Conservation (phyloP, 2,329 filamentous ascomycete genomes). For the Cytospora leucostoma region DNA sequence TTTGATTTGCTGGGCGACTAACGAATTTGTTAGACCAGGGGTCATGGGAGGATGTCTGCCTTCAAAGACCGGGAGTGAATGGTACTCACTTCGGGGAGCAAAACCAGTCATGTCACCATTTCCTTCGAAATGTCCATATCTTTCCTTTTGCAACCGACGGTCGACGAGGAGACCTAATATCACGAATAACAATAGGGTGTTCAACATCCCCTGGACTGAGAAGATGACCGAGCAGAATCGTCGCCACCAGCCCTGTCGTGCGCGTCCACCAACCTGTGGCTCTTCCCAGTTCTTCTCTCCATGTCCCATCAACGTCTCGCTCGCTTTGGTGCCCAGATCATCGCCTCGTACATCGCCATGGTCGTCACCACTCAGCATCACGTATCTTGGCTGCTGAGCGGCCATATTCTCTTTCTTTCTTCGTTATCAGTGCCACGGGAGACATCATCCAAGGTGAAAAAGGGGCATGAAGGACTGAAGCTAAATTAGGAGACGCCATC, state of each 20-base stretch:
- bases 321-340: constrained; percentile 34
- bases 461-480: background rate
- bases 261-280: constrained; percentile 8
- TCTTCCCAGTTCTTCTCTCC: constrained; percentile 36
- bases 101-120: constrained; percentile 44
- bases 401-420: constrained; percentile 1
- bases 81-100: constrained; percentile 40
- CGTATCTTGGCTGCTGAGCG: constrained; percentile 6
- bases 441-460: background rate
- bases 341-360: constrained; percentile 28
- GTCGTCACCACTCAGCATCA: background rate
- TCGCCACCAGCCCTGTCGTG: constrained; percentile 26
- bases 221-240: constrained; percentile 31
- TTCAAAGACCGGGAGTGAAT: background rate
- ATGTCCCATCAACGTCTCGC: constrained; percentile 33
- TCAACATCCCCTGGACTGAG: constrained; percentile 34
- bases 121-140: constrained; percentile 35
- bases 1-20: constrained; percentile 44
- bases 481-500: background rate
- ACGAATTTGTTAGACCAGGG: background rate
- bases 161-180: constrained; percentile 41
- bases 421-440: too few relatives aligned
- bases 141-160: constrained; percentile 30
- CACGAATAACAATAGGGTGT: constrained; percentile 39
- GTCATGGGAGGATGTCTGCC: background rate